Conservation (phyloP, 495 filamentous ascomycete genomes). For the Bombardia bombarda region DNA sequence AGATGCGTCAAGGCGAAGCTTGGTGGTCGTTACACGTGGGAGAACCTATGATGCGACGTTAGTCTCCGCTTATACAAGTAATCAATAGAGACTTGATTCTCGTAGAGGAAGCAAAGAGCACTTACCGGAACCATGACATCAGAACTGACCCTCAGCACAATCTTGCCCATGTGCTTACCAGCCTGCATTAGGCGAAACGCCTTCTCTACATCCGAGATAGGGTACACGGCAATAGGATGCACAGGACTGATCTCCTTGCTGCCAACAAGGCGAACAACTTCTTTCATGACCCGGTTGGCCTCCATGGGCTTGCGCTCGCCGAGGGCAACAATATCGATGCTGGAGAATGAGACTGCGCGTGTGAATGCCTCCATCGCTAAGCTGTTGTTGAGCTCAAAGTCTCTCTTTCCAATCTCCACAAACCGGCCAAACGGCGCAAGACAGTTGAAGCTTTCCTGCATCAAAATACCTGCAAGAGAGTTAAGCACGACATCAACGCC, state of each 20-base stretch:
- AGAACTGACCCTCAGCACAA: constrained; percentile 32
- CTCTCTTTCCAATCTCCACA: constrained; percentile 48
- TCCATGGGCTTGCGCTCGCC: constrained; percentile 18
- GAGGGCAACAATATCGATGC: constrained; percentile 21
- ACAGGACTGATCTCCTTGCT: constrained; percentile 24
- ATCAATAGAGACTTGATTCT: too few relatives aligned
- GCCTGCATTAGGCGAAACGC: constrained; percentile 41
- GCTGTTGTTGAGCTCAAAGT: constrained; percentile 27
- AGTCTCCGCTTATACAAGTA: too few relatives aligned
- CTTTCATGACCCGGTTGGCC: constrained; percentile 31
- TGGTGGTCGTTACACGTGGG: constrained; percentile 4
- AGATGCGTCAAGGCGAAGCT: constrained; percentile 34
- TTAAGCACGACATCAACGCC: constrained; percentile 57
- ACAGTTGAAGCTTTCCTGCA: constrained; percentile 45
- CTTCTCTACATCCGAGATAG: constrained; percentile 30
- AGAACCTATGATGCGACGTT: background rate
- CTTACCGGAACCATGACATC: constrained; percentile 18
- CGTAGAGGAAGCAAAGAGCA: too few relatives aligned
- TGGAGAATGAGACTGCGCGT: constrained; percentile 21
- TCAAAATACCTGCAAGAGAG: constrained; percentile 45
- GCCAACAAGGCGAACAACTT: constrained; percentile 32
- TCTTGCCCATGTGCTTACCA: constrained; percentile 48
- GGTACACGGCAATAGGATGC: constrained; percentile 25
- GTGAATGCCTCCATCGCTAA: constrained; percentile 36
- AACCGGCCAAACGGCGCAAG: constrained; percentile 49